phyloP scores from a whole-genome alignment of 495 filamentous ascomycete genomes.

The Daldinia bambusicola region DNA sequence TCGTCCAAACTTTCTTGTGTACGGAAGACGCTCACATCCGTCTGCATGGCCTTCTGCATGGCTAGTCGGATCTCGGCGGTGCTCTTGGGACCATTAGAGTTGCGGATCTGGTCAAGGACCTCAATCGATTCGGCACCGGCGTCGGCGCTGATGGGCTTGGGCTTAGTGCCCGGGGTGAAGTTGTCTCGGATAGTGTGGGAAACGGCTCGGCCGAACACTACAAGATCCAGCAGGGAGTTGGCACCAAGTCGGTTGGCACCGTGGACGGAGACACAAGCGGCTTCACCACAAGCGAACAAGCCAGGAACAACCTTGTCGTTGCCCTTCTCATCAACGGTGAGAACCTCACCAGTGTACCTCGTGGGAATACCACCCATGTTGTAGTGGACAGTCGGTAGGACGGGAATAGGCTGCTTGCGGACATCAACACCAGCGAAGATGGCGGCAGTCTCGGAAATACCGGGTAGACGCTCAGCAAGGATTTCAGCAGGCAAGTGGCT shows the following conservation, averaged over 20 bases:
- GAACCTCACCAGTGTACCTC: constrained; percentile 93
- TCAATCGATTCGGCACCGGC: constrained; percentile 87
- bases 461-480: constrained; percentile 94
- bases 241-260: constrained; percentile 97
- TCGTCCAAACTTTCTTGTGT: constrained; percentile 89
- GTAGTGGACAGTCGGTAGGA: constrained; percentile 97
- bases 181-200: constrained; percentile 95
- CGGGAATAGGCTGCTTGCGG: constrained; percentile 94
- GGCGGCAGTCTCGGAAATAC: constrained; percentile 96
- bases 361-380: constrained; percentile 99
- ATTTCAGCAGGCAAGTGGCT: constrained; percentile 91
- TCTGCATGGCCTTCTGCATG: constrained; percentile 99
- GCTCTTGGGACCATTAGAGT: constrained; percentile 81
- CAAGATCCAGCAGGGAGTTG: constrained; percentile 96
- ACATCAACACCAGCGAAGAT: constrained; percentile 98
- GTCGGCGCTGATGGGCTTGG: constrained; percentile 79
- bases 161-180: constrained; percentile 79
- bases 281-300: constrained; percentile 96
- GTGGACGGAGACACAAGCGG: constrained; percentile 96
- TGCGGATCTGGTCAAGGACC: constrained; percentile 86
- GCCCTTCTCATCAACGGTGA: constrained; percentile 82
- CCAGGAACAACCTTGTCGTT: constrained; percentile 94
- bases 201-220: constrained; percentile 96
- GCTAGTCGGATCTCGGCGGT: constrained; percentile 86
- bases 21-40: constrained; percentile 96